A percentile compares a stretch with the other conserved stretches of the same genome.
These are phyloP conservation scores for Claviceps quebecensis DNA, from an alignment of 2,329 filamentous ascomycete genomes.

Conservation along the genomic window DNA sequence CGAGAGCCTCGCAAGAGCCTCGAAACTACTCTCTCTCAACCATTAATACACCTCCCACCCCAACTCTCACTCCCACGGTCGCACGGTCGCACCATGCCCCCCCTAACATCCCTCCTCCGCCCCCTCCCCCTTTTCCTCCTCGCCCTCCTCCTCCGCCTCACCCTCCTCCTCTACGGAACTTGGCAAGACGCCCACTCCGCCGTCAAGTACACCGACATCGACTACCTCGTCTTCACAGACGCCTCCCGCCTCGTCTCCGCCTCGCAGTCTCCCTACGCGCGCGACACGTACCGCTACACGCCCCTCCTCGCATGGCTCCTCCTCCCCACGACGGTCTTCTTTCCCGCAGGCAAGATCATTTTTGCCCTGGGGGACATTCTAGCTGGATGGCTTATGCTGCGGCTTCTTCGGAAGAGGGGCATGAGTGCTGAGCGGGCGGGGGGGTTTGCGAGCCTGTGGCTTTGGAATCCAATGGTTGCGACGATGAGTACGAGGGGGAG, in stretches of 20 bases:
- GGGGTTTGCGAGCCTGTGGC: slow-evolving; percentile 74
- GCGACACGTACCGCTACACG: slow-evolving; percentile 95
- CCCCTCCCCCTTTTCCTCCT: slow-evolving; percentile 38
- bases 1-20: no score
- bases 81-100: slow-evolving; percentile 1
- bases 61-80: background rate
- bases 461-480: slow-evolving; percentile 96
- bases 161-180: slow-evolving; percentile 73
- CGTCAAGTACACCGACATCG: slow-evolving; percentile 96
- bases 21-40: no score
- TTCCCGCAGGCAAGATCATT: slow-evolving; percentile 74
- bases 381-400: slow-evolving; percentile 63
- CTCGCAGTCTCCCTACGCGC: slow-evolving; percentile 64
- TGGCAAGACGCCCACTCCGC: slow-evolving; percentile 87
- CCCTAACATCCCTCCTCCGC: slow-evolving; percentile 15
- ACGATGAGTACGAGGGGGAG: slow-evolving; percentile 92
- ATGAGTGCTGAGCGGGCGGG: slow-evolving; percentile 45
- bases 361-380: slow-evolving; percentile 75
- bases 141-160: slow-evolving; percentile 50
- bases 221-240: slow-evolving; percentile 97
- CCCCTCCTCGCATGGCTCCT: slow-evolving; percentile 86
- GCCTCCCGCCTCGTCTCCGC: slow-evolving; percentile 62
- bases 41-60: background rate
- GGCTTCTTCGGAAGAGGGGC: slow-evolving; percentile 22
- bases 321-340: slow-evolving; percentile 64